phyloP scores from a whole-genome alignment of 768 basidiomycete species.

The Suillus cothurnatus region DNA sequence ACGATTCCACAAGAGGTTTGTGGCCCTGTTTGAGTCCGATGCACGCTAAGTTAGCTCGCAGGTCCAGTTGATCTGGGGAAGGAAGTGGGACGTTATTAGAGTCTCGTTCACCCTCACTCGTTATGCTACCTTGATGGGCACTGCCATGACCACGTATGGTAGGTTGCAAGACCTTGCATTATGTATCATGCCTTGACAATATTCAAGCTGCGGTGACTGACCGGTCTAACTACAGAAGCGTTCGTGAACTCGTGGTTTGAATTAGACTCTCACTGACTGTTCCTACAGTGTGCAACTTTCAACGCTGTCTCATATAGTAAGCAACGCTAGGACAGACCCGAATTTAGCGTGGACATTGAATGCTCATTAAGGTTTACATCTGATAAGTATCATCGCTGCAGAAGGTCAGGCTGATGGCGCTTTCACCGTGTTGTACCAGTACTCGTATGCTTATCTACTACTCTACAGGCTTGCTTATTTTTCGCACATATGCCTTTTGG shows the following conservation, averaged over 20 bases:
- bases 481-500: slow-evolving; percentile 3
- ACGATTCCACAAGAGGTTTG: slow-evolving; percentile 9
- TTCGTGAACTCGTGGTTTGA: not conserved
- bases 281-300: not conserved
- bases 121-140: slow-evolving; percentile 4
- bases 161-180: not conserved
- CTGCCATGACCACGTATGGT: slow-evolving; percentile 5
- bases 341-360: not conserved
- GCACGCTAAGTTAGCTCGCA: not conserved
- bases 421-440: not conserved
- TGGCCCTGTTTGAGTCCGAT: not conserved
- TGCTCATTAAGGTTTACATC: slow-evolving; percentile 3
- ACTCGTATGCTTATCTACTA: not conserved
- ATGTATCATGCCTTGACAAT: not conserved
- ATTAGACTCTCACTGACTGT: not conserved
- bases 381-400: slow-evolving; percentile 6
- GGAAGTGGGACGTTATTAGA: not conserved
- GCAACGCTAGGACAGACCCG: not conserved
- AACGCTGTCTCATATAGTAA: not conserved
- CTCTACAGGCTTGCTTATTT: slow-evolving; percentile 3
- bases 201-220: not conserved
- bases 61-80: slow-evolving; percentile 9
- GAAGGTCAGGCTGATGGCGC: slow-evolving; percentile 1
- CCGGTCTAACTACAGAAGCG: not conserved
- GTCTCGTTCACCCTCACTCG: not conserved